Conservation (phyloP, 129 eudicot species). For the Saussurea involucrata region DNA sequence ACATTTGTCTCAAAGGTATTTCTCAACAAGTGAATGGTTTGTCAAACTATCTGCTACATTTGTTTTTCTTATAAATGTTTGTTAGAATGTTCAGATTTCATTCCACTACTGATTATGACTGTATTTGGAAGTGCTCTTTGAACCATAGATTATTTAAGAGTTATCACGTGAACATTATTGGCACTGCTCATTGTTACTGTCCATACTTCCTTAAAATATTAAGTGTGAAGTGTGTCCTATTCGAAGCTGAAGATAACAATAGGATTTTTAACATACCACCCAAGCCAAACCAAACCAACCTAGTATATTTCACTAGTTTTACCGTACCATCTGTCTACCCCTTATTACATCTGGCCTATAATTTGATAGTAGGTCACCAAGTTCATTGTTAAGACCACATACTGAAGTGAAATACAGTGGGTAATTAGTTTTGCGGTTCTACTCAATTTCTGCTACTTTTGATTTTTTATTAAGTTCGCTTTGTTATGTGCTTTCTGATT, state of each 20-base stretch:
- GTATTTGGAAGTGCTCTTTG: background rate
- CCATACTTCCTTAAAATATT: no score
- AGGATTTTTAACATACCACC: no score
- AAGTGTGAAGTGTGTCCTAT: background rate
- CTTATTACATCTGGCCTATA: no score
- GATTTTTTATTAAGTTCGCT: background rate
- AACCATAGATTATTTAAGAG: background rate
- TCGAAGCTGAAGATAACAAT: background rate
- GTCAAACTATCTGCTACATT: background rate
- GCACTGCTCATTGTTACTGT: background rate
- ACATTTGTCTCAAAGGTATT: conserved; percentile 46
- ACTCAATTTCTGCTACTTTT: background rate
- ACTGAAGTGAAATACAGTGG: background rate
- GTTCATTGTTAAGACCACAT: background rate
- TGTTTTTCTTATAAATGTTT: background rate
- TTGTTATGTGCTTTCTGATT: background rate
- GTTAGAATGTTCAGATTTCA: background rate
- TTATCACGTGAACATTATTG: background rate
- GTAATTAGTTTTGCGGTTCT: background rate
- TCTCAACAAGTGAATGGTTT: background rate
- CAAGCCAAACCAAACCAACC: no score
- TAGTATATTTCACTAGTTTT: no score
- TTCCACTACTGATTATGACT: no score
- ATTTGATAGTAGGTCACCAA: background rate
- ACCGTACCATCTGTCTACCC: no score